Conservation (phyloP, 2,329 filamentous ascomycete genomes). For the Botrytis porri region DNA sequence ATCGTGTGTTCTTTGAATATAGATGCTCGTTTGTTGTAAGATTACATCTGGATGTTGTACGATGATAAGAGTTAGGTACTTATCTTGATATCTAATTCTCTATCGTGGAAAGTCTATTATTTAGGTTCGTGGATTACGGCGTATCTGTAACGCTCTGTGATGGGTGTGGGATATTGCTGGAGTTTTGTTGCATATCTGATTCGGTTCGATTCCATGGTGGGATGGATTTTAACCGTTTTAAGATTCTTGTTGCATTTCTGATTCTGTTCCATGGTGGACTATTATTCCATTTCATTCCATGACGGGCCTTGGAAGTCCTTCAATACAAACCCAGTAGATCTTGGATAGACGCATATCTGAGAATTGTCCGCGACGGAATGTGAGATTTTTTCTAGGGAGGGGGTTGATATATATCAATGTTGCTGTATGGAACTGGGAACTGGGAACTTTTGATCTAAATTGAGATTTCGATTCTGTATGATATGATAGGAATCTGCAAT, state of each 20-base stretch:
- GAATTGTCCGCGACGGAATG: neutral
- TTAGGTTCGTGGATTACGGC: too few species aligned
- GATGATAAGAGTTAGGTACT: too few species aligned
- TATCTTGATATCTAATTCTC: too few species aligned
- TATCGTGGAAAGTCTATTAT: accelerated
- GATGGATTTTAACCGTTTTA: too few species aligned
- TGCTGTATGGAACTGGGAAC: neutral
- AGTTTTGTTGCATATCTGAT: too few species aligned
- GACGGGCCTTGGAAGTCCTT: neutral
- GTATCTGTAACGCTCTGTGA: neutral
- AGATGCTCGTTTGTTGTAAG: too few species aligned
- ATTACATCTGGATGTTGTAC: too few species aligned
- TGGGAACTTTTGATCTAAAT: too few species aligned
- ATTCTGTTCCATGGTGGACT: neutral
- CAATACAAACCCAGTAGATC: too few species aligned
- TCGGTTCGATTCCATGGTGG: too few species aligned
- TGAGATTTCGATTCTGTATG: neutral
- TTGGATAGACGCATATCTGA: neutral
- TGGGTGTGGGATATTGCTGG: too few species aligned
- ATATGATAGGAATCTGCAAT: neutral
- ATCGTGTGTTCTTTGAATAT: too few species aligned
- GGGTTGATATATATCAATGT: neutral
- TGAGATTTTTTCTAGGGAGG: neutral
- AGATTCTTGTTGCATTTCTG: neutral
- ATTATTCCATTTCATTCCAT: neutral